Evolutionary conservation across 1,284 basidiomycete genomes (phyloP), one percentile per base, ranked within the genome.

Genomic region (Sporisorium reilianum): DNA sequence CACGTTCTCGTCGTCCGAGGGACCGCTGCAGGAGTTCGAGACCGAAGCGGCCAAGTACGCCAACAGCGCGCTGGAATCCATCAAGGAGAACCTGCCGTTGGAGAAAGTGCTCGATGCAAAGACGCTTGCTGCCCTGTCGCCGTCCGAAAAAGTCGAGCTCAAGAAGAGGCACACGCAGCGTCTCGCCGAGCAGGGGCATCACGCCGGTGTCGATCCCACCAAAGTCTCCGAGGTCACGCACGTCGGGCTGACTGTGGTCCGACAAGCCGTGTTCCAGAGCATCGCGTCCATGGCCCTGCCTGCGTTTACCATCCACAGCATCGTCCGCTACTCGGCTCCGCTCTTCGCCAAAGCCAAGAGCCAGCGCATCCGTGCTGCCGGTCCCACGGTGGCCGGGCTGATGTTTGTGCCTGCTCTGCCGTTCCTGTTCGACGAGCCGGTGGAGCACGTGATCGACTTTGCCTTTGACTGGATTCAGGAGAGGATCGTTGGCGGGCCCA

Each of bases 301-400:
- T 12, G 82, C 82, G 0, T 77, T 83, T 23, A 84, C 82, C 16
- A 83, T 84, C 42, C 82, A 84, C 72, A 78, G 57, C 44, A 71
- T 83, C 53, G 78, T 80, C 3, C 55, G 88, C 52, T 91, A 94
- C 80, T 89, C 92, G 4, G 91, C 91, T 78, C 92, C 90, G 76
- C 88, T 89, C 5, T 93, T 94, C 82, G 87, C 87, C 36, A 91
- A 90, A 75, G 88, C 87, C 23, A 85, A 88, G 62, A 92, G 89
- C 78, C 87, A 88, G 3, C 88, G 90, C 42, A 75, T 94, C 41
- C 90, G 82, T 79, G 87, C 89, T 2, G 93, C 93, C 91, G 94
- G 93, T 18, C 94, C 94, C 3, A 95, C 93, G 0, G 76, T 89
- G 25, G 91, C 91, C 2, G 93, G 93, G 49, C 65, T 86, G 16